phyloP scores from a whole-genome alignment of 208 protist genomes.

The Herpetomonas tarakana region DNA sequence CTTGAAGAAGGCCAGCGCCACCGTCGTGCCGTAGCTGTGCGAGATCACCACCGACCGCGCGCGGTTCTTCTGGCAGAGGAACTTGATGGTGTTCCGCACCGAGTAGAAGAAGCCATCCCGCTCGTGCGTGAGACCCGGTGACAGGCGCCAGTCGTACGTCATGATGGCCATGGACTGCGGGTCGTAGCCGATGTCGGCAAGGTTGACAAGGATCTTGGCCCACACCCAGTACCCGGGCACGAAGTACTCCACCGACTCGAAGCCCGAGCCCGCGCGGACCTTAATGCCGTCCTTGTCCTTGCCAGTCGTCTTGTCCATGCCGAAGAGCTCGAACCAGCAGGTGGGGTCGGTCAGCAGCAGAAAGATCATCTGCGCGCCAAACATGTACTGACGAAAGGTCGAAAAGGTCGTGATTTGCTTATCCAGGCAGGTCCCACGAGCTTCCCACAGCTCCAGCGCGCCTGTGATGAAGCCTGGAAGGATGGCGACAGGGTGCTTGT shows the following conservation, averaged over 20 bases:
- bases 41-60: slow-evolving; percentile 72
- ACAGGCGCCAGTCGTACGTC: slow-evolving; percentile 92
- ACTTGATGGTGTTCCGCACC: slow-evolving; percentile 59
- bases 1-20: slow-evolving; percentile 83
- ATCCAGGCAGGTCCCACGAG: slow-evolving; percentile 42
- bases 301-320: slow-evolving; percentile 59
- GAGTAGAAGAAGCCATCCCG: slow-evolving; percentile 86
- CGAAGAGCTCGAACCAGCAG: slow-evolving; percentile 81
- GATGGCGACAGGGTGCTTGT: slow-evolving; percentile 76
- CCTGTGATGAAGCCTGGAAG: slow-evolving; percentile 84
- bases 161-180: slow-evolving; percentile 84
- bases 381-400: slow-evolving; percentile 80
- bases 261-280: slow-evolving; percentile 78
- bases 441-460: slow-evolving; percentile 87
- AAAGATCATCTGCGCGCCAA: slow-evolving; percentile 71
- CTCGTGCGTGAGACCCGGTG: slow-evolving; percentile 52
- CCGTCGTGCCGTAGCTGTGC: slow-evolving; percentile 87
- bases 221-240: slow-evolving; percentile 92
- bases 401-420: slow-evolving; percentile 34
- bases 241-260: slow-evolving; percentile 87
- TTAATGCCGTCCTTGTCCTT: slow-evolving; percentile 74
- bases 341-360: slow-evolving; percentile 65
- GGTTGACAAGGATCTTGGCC: slow-evolving; percentile 88
- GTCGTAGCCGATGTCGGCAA: slow-evolving; percentile 93
- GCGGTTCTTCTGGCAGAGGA: slow-evolving; percentile 73